Base-by-base conservation (phyloP, 306 rosid species). In the Medicago arabica region DNA sequence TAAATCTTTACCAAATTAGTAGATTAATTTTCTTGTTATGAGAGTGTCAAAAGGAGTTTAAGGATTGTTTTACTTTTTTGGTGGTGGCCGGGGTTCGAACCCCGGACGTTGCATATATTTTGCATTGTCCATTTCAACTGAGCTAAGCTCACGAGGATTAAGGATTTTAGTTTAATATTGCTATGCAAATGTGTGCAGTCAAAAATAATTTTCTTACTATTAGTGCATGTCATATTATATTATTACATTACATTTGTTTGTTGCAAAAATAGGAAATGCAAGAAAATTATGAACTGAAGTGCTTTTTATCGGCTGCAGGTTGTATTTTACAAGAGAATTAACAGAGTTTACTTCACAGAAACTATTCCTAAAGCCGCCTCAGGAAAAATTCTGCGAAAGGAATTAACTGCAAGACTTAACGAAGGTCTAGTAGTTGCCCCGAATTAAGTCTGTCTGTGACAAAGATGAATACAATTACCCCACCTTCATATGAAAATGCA, bases 311-410 rank as follows among this genome's bases (percentile, higher is more conserved):
- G 4, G 57, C 31, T 28, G 31, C 84, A 93, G 98, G 97, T 93
- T 78, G 97, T 91, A 55, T 89, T 46, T 81, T 93, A 89, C 81
- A 93, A 93, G 81, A 85, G 92, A 88, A 87, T 93, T 19, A 63
- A 74, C 23, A 76, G 71, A 71, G 97, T 91, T 54, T 81, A 89
- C 81, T 91, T 91, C 90, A 84, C 83, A 4, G 92, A 89, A n/a
- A 58, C 85, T 38, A 88, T 93, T 67, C 93, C 98, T 0, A 93
- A 88, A 80, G 87, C 91, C 19, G 87, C 93, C 17, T 84, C 97
- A 0, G 98, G 98, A 2, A 93, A 93, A 84, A 93, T 91, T 78
- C 78, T 91, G 75, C 77, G 97, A 14, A 89, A 86, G 85, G 89
- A 74, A 34, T 79, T 93, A 58, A 88, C 84, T 61, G 88, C 85